These are phyloP conservation scores for Penicillium crystallinum DNA, from an alignment of 495 filamentous ascomycete species.

Conservation along the genomic window DNA sequence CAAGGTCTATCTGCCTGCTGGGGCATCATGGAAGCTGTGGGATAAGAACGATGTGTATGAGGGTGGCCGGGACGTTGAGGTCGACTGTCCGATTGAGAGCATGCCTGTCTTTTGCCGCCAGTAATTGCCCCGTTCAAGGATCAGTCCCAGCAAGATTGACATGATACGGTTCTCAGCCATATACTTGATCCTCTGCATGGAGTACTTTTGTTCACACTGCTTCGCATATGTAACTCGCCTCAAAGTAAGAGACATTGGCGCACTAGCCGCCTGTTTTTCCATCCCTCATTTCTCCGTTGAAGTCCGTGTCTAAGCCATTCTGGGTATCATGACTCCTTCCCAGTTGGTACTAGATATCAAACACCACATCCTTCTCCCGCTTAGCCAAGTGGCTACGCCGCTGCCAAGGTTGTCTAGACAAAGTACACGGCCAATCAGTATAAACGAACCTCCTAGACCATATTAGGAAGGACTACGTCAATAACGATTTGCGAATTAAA, in stretches of 20 bases:
- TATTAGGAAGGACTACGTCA: neutral
- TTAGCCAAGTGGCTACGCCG: too few relatives aligned
- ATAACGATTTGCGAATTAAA: neutral
- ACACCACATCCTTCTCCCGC: neutral
- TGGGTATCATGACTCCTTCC: neutral
- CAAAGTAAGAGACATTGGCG: neutral
- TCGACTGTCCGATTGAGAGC: constrained; percentile 44
- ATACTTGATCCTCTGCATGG: too few relatives aligned
- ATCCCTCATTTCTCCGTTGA: neutral
- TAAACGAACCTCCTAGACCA: neutral
- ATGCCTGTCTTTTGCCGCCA: constrained; percentile 45
- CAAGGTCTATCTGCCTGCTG: constrained; percentile 44
- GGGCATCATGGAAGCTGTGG: constrained; percentile 40
- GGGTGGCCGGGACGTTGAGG: constrained; percentile 34
- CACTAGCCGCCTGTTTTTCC: neutral
- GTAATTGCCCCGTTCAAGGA: neutral
- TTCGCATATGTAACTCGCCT: neutral
- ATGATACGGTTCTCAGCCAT: neutral
- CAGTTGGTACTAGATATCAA: constrained; percentile 1
- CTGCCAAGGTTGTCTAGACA: neutral
- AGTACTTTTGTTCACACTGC: too few relatives aligned
- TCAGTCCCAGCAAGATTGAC: neutral
- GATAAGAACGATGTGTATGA: constrained; percentile 21
- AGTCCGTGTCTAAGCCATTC: too few relatives aligned
- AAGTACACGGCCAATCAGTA: neutral